Base-by-base conservation (phyloP, 768 basidiomycete species). In the Hypholoma sublateritium region DNA sequence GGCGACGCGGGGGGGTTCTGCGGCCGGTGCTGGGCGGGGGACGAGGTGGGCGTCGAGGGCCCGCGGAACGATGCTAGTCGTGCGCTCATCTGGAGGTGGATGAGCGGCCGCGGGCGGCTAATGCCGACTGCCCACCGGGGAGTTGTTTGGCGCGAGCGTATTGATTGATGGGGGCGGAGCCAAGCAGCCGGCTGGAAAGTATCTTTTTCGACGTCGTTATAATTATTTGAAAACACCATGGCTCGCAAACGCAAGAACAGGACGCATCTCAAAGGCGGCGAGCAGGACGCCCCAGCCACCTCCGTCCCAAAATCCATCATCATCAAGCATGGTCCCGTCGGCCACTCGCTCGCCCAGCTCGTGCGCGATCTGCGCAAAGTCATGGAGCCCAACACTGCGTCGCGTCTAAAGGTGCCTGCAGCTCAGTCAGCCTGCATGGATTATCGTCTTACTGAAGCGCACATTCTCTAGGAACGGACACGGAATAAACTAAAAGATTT, bases 341-440 rank as follows among this genome's bases (percentile, higher is more conserved):
- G 97, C 17, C 78, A 82, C 48, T 93, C 93, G 7, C 77, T 98
- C 55, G 74, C 86, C 4, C 92, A 95, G 67, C 88, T 99, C 36
- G 95, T 98, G 17, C 83, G 91, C 55, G 96, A 99, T 74, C 77
- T 97, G 67, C 80, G 97, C 66, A 91, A 92, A 72, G 92, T 97
- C 58, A 93, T 99, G 92, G 97, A 99, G 70, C 97, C 97, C 58
- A 93, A 98, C 67, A 99, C 97, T 13, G 97, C 96, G 17, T 88
- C 87, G 60, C 82, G 97, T 49, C 80, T 99, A n/a, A 87, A 77
- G 74, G 95, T 96, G 59, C 61, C 76, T 22, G 76, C 34, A 56
- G 41, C 58, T 48, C 21, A 24, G 46, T 13, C 8, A 11, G 19
- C 19, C 47, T 3, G 14, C 25, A 53, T 52, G 2, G 12, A 34